phyloP scores from a whole-genome alignment of 257 asterid species.

The Forsythia viridissima region DNA sequence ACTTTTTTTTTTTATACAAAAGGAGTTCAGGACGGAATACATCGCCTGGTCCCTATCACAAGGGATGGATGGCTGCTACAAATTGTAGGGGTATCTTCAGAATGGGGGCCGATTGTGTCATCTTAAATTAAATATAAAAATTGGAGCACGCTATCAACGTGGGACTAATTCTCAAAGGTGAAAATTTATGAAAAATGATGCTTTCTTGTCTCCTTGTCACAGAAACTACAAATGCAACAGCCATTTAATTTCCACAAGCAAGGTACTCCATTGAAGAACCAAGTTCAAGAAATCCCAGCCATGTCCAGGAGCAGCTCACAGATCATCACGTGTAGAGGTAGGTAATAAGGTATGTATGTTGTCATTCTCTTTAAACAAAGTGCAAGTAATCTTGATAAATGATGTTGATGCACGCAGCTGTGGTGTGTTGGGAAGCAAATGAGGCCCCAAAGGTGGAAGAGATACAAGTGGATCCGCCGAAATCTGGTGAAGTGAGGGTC shows the following conservation, averaged over 20 bases:
- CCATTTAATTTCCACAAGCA: too few species aligned
- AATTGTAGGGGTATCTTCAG: too few species aligned
- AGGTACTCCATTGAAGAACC: too few species aligned
- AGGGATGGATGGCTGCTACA: too few species aligned
- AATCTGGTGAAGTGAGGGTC: constrained; percentile 52
- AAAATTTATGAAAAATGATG: not conserved
- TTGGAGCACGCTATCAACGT: constrained; percentile 33
- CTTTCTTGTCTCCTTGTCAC: not conserved
- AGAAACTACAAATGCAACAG: too few species aligned
- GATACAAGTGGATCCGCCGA: constrained; percentile 58
- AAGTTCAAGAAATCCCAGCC: not conserved
- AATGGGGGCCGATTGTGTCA: too few species aligned
- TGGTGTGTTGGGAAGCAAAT: constrained; percentile 51
- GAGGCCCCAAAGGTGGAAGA: constrained; percentile 48
- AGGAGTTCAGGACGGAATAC: too few species aligned
- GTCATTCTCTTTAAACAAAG: not conserved
- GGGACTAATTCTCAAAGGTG: not conserved
- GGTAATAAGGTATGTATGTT: constrained; percentile 2
- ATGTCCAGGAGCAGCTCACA: not conserved
- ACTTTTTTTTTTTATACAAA: too few species aligned
- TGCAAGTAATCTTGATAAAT: not conserved
- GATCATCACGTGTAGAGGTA: constrained; percentile 33
- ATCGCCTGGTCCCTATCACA: too few species aligned
- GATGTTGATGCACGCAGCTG: constrained; percentile 36
- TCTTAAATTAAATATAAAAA: not conserved